A percentile compares a stretch with the other conserved stretches of the same genome.
Evolutionary conservation across 257 asterid genomes (phyloP).

Genomic region (Rhazya stricta): DNA sequence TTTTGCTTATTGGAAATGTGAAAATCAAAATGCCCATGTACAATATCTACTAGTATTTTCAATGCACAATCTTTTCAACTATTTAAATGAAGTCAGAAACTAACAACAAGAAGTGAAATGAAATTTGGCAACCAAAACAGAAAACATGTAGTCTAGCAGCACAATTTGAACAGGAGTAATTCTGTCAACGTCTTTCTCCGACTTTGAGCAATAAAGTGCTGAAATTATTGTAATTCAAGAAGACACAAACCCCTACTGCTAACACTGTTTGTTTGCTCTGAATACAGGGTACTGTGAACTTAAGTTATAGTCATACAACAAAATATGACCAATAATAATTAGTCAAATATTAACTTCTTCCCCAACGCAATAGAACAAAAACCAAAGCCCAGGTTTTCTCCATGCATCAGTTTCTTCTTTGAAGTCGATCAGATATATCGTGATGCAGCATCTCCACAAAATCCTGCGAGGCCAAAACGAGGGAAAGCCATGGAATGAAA

Average conservation of each 20-base stretch:
- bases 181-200: background rate
- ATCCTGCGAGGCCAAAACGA: slow-evolving; percentile 33
- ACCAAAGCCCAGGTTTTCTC: background rate
- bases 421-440: slow-evolving; percentile 40
- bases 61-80: too few species aligned
- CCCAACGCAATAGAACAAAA: background rate
- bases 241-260: background rate
- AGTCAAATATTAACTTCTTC: background rate
- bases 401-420: slow-evolving; percentile 23
- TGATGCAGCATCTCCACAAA: slow-evolving; percentile 52
- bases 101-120: too few species aligned
- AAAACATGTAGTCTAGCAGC: too few species aligned
- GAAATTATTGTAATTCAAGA: background rate
- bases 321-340: background rate
- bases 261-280: background rate
- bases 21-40: too few species aligned
- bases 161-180: background rate
- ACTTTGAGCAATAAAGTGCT: background rate
- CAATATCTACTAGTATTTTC: too few species aligned
- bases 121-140: too few species aligned
- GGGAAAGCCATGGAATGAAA: background rate
- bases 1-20: too few species aligned
- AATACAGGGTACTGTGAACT: background rate
- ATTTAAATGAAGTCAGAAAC: too few species aligned
- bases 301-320: background rate